Base-by-base conservation (phyloP, 106 monocot species). In the Vanilla planifolia region DNA sequence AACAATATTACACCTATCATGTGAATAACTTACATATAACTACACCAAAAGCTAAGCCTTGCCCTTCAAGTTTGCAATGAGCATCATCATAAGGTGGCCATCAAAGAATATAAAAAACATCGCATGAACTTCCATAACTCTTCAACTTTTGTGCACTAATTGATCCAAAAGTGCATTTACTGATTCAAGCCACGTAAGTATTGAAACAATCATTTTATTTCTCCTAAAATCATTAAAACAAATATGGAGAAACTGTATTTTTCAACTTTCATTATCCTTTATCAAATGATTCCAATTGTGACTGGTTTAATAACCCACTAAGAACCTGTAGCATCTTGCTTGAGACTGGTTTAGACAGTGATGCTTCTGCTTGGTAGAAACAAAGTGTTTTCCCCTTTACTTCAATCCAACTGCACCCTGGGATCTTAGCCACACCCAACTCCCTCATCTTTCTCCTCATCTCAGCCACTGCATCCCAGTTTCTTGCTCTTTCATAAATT, bases 341-440 rank as follows among this genome's bases (percentile, higher is more conserved):
- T 34, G 57, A 57, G 19, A 20, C 25, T 57, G 34, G 57, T n/a
- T n/a, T n/a, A n/a, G n/a, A n/a, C 34, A 67, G 25, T 39, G 53
- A 61, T 13, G 47, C 44, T 55, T 73, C 60, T 9, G 79, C 79
- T 76, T 82, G 79, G 28, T 79, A 63, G 60, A 88, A 79, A 43
- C 67, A 45, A 60, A 51, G 55, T 22, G 43, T 16, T 68, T 29
- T 76, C n/a, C 73, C 75, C n/a, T 73, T 64, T 35, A 81, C 60
- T 51, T 50, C 34, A 4, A 85, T 63, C 82, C 85, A 79, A 63
- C 85, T 90, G 57, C 73, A 72, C 9, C 81, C 81, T 23, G 85
- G 81, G 6, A 62, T 51, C 60, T 89, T 89, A 39, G 42, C 35
- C 51, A 77, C 47, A 1, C 67, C 73, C 42, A 82, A 40, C 16